Base-by-base conservation (phyloP, 2,329 filamentous ascomycete genomes). In the Fusarium sp. region DNA sequence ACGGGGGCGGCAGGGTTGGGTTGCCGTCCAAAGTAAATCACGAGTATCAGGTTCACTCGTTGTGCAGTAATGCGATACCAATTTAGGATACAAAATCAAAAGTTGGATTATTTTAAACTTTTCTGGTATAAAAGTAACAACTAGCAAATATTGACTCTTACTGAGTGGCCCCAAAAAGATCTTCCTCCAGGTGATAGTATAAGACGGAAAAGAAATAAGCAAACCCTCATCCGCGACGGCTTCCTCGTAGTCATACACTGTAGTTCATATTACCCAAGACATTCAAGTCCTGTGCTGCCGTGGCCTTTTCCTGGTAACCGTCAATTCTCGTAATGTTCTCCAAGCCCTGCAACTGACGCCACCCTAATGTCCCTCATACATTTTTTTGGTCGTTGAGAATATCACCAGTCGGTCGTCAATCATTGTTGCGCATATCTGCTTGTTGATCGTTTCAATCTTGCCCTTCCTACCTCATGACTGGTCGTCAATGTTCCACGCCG, bases 181-280 rank as follows among this genome's bases (percentile, higher is more conserved):
- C 52, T 49, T 52, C 49, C 55, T 60, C 57, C 58, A 50, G 32
- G 57, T 60, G 30, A 71, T 54, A 52, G 26, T 65, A 64, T 57
- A 67, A 65, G 55, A 60, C 53, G 67, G 62, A 56, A 67, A 73
- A 62, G 45, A 27, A 64, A 58, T 56, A 55, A 64, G 59, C 48
- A 73, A 64, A 71, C 62, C 48, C 15, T 45, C 38, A 23, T 26
- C 49, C 38, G 26, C 44, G 33, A 63, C 46, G 42, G 45, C 56
- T 44, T 64, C 70, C 68, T 66, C 48, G 56, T 75, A 74, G 74
- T 74, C 69, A 55, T 78, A 73, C 75, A 76, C 69, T 75, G 57
- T 76, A 67, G 69, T 71, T 77, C 75, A 56, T 72, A 77, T 74
- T 74, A 76, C 73, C 73, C 64, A 71, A 74, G 33, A 60, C 61